Conservation (phyloP, 768 basidiomycete genomes). For the Naganishia kalamii region DNA sequence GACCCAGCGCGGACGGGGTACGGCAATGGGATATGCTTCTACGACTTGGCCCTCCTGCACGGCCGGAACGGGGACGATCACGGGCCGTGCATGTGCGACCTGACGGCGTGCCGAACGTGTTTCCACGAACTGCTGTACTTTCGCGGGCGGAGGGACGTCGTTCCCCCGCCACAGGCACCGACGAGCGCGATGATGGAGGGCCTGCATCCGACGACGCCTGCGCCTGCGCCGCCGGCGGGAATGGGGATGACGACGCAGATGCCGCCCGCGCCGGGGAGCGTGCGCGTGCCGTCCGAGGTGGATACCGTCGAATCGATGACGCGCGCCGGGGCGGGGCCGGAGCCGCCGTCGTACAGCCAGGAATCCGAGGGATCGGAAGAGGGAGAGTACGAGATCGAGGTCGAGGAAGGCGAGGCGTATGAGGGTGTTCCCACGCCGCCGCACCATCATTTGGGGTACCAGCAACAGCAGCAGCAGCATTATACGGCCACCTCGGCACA, state of each 20-base stretch:
- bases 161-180: not conserved
- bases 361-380: not conserved
- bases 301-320: not conserved
- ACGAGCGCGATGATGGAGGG: conserved; percentile 9
- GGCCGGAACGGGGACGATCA: conserved; percentile 29
- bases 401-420: not conserved
- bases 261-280: conserved; percentile 1
- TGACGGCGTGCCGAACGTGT: conserved; percentile 25
- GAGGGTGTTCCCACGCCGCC: conserved; percentile 3
- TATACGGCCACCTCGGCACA: conserved; percentile 2
- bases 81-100: conserved; percentile 26
- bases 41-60: conserved; percentile 38
- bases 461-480: conserved; percentile 18
- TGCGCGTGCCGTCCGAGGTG: not conserved
- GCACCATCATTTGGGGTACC: conserved; percentile 13
- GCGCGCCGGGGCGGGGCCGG: conserved; percentile 3
- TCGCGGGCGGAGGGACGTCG: conserved; percentile 22
- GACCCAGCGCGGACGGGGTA: conserved; percentile 22
- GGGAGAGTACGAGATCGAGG: conserved; percentile 6
- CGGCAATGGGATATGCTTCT: conserved; percentile 44
- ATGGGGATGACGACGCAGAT: conserved; percentile 12
- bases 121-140: conserved; percentile 28
- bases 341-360: not conserved
- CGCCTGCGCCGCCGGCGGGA: not conserved
- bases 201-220: too few species aligned